phyloP scores from a whole-genome alignment of 371 early-diverging fungal genomes.

The Apophysomyces variabilis region DNA sequence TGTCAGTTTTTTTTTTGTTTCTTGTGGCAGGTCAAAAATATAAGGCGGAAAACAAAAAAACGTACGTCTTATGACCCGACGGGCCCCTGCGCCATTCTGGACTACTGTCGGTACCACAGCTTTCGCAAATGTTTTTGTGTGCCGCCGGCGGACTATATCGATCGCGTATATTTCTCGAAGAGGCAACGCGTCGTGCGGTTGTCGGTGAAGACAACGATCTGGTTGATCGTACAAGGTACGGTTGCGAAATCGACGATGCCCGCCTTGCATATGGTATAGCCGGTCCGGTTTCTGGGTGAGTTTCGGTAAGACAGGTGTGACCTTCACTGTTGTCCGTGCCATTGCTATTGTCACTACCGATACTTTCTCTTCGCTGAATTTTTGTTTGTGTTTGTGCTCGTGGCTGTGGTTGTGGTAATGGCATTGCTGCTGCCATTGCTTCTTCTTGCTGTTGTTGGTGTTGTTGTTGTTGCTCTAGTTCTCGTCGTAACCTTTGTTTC shows the following conservation, averaged over 20 bases:
- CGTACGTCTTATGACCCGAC: slow-evolving; percentile 55
- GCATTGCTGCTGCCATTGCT: no score
- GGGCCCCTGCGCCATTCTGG: slow-evolving; percentile 59
- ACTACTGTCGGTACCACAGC: slow-evolving; percentile 50
- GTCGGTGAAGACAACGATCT: slow-evolving; percentile 13
- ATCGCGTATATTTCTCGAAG: slow-evolving; percentile 5
- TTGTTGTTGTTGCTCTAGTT: neutral
- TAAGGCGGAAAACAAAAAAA: neutral
- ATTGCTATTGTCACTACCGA: slow-evolving; percentile 4
- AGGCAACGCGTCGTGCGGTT: slow-evolving; percentile 13
- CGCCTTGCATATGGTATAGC: slow-evolving; percentile 24
- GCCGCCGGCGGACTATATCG: slow-evolving; percentile 12
- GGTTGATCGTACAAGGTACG: slow-evolving; percentile 11
- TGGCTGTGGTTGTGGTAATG: neutral
- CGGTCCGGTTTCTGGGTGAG: neutral
- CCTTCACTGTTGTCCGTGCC: slow-evolving; percentile 2
- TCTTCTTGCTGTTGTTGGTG: neutral
- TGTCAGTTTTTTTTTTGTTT: neutral
- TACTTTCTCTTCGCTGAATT: neutral
- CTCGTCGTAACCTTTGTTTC: neutral
- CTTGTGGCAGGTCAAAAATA: neutral
- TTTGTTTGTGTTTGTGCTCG: neutral
- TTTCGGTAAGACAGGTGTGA: neutral
- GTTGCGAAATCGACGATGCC: slow-evolving; percentile 13
- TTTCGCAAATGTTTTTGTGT: slow-evolving; percentile 41